phyloP scores from a whole-genome alignment of 106 monocot genomes.

The Ottelia alismoides region DNA sequence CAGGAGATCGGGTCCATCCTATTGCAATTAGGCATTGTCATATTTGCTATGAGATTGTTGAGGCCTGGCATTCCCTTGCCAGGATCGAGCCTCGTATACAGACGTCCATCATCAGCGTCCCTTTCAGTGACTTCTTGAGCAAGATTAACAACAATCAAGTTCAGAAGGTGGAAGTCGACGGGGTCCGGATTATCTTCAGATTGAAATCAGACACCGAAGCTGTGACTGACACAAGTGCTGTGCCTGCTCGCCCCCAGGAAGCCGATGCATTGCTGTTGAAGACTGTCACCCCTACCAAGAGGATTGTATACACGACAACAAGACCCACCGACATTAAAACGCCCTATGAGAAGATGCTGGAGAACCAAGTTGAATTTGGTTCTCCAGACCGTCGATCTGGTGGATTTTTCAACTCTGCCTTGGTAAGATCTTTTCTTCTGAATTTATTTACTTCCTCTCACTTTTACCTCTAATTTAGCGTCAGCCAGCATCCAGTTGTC shows the following conservation, averaged over 20 bases:
- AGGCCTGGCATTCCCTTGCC: slow-evolving; percentile 69
- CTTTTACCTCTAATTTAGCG: no score
- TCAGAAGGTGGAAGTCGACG: slow-evolving; percentile 95
- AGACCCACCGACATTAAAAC: slow-evolving; percentile 87
- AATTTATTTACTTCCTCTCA: no score
- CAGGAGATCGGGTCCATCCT: slow-evolving; percentile 72
- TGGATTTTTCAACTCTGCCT: slow-evolving; percentile 70
- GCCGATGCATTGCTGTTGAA: slow-evolving; percentile 39
- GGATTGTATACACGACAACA: slow-evolving; percentile 79
- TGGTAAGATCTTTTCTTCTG: no score
- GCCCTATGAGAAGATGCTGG: slow-evolving; percentile 97
- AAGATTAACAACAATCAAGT: slow-evolving; percentile 76
- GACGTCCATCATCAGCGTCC: slow-evolving; percentile 53
- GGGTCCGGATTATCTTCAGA: slow-evolving; percentile 79
- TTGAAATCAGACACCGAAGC: slow-evolving; percentile 34
- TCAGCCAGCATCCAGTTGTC: no score
- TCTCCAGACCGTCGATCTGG: slow-evolving; percentile 91
- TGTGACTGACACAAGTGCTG: slow-evolving; percentile 11
- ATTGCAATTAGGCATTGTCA: slow-evolving; percentile 71
- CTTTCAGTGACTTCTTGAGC: slow-evolving; percentile 91
- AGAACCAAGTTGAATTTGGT: slow-evolving; percentile 90
- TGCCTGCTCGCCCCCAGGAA: slow-evolving; percentile 25
- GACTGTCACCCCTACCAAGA: slow-evolving; percentile 39
- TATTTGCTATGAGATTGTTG: slow-evolving; percentile 79
- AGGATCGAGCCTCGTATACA: slow-evolving; percentile 53